Conservation (phyloP, 2,329 filamentous ascomycete genomes). For the Monosporascus cannonballus region DNA sequence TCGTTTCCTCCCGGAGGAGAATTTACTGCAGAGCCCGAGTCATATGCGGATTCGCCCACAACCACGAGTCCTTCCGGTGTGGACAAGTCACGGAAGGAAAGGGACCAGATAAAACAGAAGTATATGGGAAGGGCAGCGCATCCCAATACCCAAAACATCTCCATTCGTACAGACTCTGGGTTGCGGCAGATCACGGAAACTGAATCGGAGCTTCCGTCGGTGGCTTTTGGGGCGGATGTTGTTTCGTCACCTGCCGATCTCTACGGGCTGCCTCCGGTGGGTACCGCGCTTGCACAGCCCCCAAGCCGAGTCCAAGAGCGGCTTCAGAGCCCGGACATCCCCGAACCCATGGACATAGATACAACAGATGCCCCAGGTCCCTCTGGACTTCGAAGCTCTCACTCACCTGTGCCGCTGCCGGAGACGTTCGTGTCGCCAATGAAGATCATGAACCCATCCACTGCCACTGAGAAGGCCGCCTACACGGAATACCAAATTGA, state of each 20-base stretch:
- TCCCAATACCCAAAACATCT: conserved; percentile 16
- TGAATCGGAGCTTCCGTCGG: conserved; percentile 22
- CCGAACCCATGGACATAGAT: conserved; percentile 27
- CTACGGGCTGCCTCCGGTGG: conserved; percentile 22
- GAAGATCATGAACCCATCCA: conserved; percentile 26
- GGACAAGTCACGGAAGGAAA: too few species aligned
- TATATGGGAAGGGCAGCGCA: conserved; percentile 12
- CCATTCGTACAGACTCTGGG: conserved; percentile 16
- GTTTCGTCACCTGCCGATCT: conserved; percentile 12
- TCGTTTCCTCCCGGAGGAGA: conserved; percentile 4
- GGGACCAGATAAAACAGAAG: conserved; percentile 2
- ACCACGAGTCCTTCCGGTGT: neutral
- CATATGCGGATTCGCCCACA: conserved; percentile 1
- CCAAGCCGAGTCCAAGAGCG: conserved; percentile 20
- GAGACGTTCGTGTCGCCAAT: conserved; percentile 27
- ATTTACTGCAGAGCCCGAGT: conserved; percentile 21
- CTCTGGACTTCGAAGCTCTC: conserved; percentile 19
- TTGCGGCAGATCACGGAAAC: conserved; percentile 22
- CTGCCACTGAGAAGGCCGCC: conserved; percentile 24
- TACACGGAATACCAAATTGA: conserved; percentile 27
- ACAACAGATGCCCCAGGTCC: conserved; percentile 13
- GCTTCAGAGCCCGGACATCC: conserved; percentile 28
- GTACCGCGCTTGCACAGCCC: conserved; percentile 19
- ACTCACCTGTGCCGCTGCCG: conserved; percentile 21
- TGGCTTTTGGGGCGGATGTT: conserved; percentile 13